Conservation (phyloP, 148 eudicot genomes). For the Silene latifolia region DNA sequence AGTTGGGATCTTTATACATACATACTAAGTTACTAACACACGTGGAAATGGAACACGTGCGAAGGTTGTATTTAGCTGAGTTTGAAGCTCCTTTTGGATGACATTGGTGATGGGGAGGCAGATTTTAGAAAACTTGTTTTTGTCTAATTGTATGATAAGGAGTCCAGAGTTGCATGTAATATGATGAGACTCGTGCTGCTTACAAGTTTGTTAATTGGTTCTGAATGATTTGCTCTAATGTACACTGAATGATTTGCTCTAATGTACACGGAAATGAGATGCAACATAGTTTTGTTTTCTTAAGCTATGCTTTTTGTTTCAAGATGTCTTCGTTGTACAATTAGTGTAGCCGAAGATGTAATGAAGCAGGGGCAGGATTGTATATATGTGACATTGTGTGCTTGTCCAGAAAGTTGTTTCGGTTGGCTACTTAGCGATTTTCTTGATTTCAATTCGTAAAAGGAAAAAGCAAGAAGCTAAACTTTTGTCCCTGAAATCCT, state of each 20-base stretch:
- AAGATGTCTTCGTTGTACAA: background rate
- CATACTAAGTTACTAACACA: background rate
- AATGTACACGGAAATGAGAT: background rate
- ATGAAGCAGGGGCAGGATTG: background rate
- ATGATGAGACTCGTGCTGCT: background rate
- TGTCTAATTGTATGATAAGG: no score
- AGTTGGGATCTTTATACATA: no score
- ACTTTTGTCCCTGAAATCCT: background rate
- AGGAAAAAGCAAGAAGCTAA: background rate
- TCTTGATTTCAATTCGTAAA: background rate
- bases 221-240: background rate
- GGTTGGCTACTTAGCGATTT: background rate
- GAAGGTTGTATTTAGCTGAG: background rate
- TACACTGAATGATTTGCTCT: background rate
- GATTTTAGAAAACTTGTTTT: background rate
- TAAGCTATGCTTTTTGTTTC: conserved; percentile 3
- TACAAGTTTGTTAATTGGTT: background rate
- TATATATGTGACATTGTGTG: background rate
- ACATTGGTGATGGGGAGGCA: background rate
- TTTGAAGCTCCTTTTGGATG: background rate
- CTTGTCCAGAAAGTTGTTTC: background rate
- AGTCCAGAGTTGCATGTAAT: background rate
- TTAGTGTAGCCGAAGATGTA: background rate
- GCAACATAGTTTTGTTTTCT: background rate
- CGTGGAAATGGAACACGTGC: background rate